A percentile compares a stretch with the other conserved stretches of the same genome.
These are phyloP conservation scores for Cryptomeria japonica DNA, from an alignment of 75 land plant genomes.

Conservation along the genomic window DNA sequence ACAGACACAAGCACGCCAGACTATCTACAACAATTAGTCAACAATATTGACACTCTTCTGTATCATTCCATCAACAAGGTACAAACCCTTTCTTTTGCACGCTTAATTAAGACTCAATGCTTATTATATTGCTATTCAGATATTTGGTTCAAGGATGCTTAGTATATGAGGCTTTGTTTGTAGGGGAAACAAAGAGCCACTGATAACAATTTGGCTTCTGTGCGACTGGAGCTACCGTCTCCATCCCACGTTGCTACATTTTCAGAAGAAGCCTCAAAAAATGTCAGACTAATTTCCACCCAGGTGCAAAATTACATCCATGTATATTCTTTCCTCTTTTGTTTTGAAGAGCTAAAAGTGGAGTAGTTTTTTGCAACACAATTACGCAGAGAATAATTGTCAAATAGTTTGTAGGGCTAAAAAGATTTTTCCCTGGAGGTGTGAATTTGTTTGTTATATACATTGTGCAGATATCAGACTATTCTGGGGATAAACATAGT, in stretches of 20 bases:
- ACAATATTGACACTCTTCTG: background rate
- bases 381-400: no score
- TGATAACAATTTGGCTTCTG: background rate
- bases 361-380: no score
- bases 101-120: no score
- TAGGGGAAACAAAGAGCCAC: background rate
- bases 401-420: no score
- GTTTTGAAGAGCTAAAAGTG: no score
- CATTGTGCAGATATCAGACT: no score
- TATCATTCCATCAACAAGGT: background rate
- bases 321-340: no score
- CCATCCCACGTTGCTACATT: background rate
- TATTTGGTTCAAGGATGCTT: background rate
- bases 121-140: background rate
- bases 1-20: background rate
- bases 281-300: background rate
- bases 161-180: background rate
- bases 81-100: background rate
- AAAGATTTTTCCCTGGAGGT: no score
- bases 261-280: background rate
- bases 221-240: background rate
- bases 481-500: no score
- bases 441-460: no score
- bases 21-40: background rate
- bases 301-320: no score